phyloP scores from a whole-genome alignment of 2,329 filamentous ascomycete species.

The Penicillium verrucosum region DNA sequence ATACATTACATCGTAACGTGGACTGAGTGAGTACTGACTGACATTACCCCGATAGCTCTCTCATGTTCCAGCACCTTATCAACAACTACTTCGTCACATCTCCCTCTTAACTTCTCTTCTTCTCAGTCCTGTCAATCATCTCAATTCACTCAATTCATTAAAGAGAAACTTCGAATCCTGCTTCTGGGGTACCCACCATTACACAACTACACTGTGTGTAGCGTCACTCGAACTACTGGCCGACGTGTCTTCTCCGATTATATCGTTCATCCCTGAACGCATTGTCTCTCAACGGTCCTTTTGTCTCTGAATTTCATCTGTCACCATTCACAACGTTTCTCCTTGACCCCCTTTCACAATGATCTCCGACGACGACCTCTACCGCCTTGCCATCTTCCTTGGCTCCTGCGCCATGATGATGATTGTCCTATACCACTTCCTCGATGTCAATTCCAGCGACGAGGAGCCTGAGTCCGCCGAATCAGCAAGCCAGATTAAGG shows the following conservation, averaged over 20 bases:
- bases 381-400: conserved; percentile 87
- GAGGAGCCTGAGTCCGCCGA: conserved; percentile 26
- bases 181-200: background rate
- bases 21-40: background rate
- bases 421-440: conserved; percentile 92
- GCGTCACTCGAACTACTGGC: background rate
- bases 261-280: background rate
- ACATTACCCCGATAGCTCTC: background rate
- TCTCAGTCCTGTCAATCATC: background rate
- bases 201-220: background rate
- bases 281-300: background rate
- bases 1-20: background rate
- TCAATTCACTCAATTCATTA: background rate
- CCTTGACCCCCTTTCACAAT: conserved; percentile 54
- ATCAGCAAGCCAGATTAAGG: conserved; percentile 11
- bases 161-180: background rate
- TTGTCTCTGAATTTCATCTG: background rate
- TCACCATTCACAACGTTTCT: background rate
- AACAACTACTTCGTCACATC: background rate
- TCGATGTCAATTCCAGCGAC: conserved; percentile 84
- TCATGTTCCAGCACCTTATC: background rate
- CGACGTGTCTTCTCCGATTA: conserved; percentile 9
- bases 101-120: background rate
- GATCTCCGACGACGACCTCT: conserved; percentile 92
- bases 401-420: conserved; percentile 86